Evolutionary conservation across 352 stramenopile genomes (phyloP), one percentile per base, ranked within the genome.

Genomic region (Phytophthora sp.): DNA sequence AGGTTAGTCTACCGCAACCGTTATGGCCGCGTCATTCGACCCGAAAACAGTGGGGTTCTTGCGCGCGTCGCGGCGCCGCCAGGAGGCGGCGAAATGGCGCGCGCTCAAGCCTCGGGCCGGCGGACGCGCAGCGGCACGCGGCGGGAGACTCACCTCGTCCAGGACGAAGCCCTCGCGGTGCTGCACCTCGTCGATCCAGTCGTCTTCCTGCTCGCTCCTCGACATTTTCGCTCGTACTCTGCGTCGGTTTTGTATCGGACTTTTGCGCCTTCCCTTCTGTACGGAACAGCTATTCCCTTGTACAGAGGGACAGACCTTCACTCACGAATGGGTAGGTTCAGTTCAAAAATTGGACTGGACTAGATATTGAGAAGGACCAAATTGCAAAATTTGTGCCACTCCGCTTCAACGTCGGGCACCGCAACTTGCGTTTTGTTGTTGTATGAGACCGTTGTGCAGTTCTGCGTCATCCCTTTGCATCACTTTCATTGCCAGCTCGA

Each of bases 131-230:
- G 20, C 0, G 50, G 9, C 48, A 7, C 5, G 17, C 2, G 15
- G 20, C 11, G n/a, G 7, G 27, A 18, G 27, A 43, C 72, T 61
- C 60, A 92, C 83, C 74, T 89, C 79, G 27, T 84, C 76, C 45
- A 86, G 37, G 31, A 86, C 77, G 59, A 85, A 89, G 50, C 79
- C 79, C 41, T 80, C 62, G 44, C 70, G 69, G 76, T 74, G 50
- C 41, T 69, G 37, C 34, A 64, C 51, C 51, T 85, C 80, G 52
- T 76, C 76, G 46, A 88, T 77, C 74, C 74, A 88, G 60, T 88
- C 79, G 64, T 92, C 77, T 63, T 89, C 80, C 56, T 88, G 58
- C 42, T 90, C 76, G 51, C 81, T 77, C 28, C 72, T 64, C 59
- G 70, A 82, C 79, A 89, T 90, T 30, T 55, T 45, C 35, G 43